Conservation (phyloP, 2,329 filamentous ascomycete genomes). For the Stagonosporopsis chrysanthemi region DNA sequence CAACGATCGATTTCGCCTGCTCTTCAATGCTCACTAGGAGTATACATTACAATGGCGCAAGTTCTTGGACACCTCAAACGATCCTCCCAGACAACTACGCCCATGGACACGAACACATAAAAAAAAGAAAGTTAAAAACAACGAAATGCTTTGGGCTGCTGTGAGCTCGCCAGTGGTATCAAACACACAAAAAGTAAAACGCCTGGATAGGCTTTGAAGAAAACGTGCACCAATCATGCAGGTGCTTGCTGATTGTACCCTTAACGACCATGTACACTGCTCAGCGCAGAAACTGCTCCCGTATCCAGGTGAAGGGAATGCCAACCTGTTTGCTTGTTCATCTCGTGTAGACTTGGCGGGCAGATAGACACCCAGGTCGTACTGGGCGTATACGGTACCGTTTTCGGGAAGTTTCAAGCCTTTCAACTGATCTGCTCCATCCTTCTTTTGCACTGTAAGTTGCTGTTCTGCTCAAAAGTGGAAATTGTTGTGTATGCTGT, state of each 20-base stretch:
- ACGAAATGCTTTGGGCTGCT: constrained; percentile 23
- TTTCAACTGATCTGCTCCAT: not conserved
- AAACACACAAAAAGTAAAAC: constrained; percentile 20
- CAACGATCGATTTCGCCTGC: not conserved
- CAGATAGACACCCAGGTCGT: not conserved
- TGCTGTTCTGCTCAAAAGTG: not conserved
- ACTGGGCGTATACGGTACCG: not conserved
- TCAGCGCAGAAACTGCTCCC: not conserved
- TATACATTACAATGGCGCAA: constrained; percentile 22
- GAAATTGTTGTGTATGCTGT: not conserved
- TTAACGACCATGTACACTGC: constrained; percentile 4
- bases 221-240: constrained; percentile 3
- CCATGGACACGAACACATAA: constrained; percentile 12
- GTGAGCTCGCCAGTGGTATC: constrained; percentile 24
- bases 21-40: constrained; percentile 15
- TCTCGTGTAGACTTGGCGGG: not conserved
- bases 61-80: constrained; percentile 1
- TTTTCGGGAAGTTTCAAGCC: not conserved
- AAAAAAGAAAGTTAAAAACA: constrained; percentile 13
- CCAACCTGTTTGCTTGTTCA: not conserved
- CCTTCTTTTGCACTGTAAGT: not conserved
- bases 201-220: constrained; percentile 4
- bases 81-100: constrained; percentile 14
- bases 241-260: not conserved
- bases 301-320: not conserved